phyloP scores from a whole-genome alignment of 2,329 filamentous ascomycete species.

The Fusarium humuli region DNA sequence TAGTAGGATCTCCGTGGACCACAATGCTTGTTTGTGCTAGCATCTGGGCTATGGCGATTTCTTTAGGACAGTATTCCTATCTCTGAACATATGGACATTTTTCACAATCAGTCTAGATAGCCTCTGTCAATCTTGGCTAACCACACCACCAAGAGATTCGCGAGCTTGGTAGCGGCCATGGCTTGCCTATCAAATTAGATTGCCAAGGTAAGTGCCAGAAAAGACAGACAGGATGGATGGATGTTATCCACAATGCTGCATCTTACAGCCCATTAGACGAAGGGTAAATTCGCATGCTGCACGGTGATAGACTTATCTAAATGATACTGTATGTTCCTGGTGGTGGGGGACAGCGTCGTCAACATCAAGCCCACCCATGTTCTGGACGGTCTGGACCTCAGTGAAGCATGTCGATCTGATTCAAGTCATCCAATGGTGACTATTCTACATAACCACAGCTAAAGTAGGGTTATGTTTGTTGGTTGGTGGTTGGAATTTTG shows the following conservation, averaged over 20 bases:
- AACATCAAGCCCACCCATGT: constrained; percentile 29
- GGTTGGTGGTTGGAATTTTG: constrained; percentile 1
- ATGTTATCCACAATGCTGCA: constrained; percentile 21
- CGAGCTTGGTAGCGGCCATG: constrained; percentile 35
- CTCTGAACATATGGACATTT: not conserved
- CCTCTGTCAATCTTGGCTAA: constrained; percentile 13
- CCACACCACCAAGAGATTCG: constrained; percentile 41
- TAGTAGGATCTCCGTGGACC: not conserved
- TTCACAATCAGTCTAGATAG: not conserved
- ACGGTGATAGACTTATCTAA: constrained; percentile 5
- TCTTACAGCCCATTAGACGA: constrained; percentile 15
- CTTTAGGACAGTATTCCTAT: not conserved
- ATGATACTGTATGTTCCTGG: constrained; percentile 31
- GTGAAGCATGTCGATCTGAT: constrained; percentile 42
- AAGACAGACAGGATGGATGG: constrained; percentile 19
- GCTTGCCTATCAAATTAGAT: constrained; percentile 36
- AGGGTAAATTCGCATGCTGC: not conserved
- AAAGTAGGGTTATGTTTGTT: constrained; percentile 19
- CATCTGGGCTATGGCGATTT: not conserved
- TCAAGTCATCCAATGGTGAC: constrained; percentile 30
- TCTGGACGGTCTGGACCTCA: constrained; percentile 43
- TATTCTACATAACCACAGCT: constrained; percentile 21
- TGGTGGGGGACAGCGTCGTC: constrained; percentile 27
- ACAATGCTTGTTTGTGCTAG: not conserved
- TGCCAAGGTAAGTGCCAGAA: constrained; percentile 20